phyloP scores from a whole-genome alignment of 164 flowering plant species.

The Protea cynaroides region DNA sequence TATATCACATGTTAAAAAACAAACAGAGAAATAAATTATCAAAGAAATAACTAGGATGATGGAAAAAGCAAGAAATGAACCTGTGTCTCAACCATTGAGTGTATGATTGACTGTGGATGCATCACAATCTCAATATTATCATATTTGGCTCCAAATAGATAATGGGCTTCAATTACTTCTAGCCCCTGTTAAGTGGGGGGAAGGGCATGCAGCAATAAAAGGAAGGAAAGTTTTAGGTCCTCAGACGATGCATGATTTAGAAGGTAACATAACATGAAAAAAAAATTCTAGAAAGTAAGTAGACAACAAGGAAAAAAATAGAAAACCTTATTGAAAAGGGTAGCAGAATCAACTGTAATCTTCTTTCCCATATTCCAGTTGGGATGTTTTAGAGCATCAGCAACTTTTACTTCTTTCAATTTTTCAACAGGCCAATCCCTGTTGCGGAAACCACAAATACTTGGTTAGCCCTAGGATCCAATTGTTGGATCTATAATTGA shows the following conservation, averaged over 20 bases:
- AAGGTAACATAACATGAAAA: not conserved
- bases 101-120: conserved; percentile 96
- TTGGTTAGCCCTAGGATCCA: conserved; percentile 3
- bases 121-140: conserved; percentile 89
- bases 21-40: not conserved
- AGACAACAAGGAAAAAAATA: conserved; percentile 3
- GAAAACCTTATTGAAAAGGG: conserved; percentile 88
- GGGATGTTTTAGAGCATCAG: conserved; percentile 98
- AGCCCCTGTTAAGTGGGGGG: conserved; percentile 53
- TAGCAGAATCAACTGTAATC: conserved; percentile 98
- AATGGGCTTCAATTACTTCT: conserved; percentile 99
- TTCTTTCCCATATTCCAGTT: conserved; percentile 99
- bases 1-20: not conserved
- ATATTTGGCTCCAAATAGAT: conserved; percentile 89
- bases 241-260: not conserved
- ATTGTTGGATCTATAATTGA: conserved; percentile 1
- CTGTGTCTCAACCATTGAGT: conserved; percentile 98
- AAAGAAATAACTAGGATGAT: not conserved
- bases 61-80: conserved; percentile 25
- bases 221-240: conserved; percentile 1
- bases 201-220: not conserved
- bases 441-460: conserved; percentile 11
- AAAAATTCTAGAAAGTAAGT: not conserved
- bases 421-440: conserved; percentile 98
- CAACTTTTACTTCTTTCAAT: conserved; percentile 87